Evolutionary conservation across 2,329 filamentous ascomycete genomes (phyloP).

Genomic region (Aureobasidium sp.): DNA sequence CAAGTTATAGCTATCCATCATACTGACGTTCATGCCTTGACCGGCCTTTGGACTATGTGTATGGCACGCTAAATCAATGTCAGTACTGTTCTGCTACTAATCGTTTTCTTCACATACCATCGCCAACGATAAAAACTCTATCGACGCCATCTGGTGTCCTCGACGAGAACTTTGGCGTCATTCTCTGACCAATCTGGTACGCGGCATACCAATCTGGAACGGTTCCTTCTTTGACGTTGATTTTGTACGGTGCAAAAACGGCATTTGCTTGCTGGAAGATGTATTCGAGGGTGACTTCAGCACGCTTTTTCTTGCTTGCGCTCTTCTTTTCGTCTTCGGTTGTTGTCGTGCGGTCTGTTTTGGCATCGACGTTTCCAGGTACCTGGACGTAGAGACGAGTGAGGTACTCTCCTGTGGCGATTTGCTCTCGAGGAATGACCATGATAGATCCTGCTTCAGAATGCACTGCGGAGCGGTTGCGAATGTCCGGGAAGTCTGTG

Average conservation of each 20-base stretch:
- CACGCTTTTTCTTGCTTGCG: conserved; percentile 45
- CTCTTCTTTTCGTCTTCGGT: conserved; percentile 47
- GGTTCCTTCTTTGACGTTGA: neutral
- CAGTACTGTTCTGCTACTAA: neutral
- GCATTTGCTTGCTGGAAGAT: conserved; percentile 53
- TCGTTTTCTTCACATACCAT: conserved; percentile 29
- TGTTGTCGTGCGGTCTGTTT: conserved; percentile 49
- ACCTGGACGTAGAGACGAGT: conserved; percentile 16
- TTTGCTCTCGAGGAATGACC: conserved; percentile 63
- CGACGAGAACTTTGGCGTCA: conserved; percentile 33
- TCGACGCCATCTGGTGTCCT: conserved; percentile 13
- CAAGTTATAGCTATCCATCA: conserved; percentile 59
- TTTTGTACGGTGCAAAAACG: conserved; percentile 7
- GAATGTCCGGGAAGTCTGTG: conserved; percentile 54
- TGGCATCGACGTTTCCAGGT: conserved; percentile 30
- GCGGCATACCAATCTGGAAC: conserved; percentile 32
- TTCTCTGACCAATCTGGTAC: conserved; percentile 45
- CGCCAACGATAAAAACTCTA: conserved; percentile 7
- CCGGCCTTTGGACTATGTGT: conserved; percentile 56
- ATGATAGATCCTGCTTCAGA: conserved; percentile 63
- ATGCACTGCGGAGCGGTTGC: conserved; percentile 72
- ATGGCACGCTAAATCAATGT: conserved; percentile 24
- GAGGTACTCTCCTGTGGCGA: neutral
- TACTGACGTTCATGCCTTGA: conserved; percentile 66
- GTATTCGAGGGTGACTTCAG: conserved; percentile 51